phyloP scores from a whole-genome alignment of 1,284 basidiomycete species.

The Trametes versicolor region DNA sequence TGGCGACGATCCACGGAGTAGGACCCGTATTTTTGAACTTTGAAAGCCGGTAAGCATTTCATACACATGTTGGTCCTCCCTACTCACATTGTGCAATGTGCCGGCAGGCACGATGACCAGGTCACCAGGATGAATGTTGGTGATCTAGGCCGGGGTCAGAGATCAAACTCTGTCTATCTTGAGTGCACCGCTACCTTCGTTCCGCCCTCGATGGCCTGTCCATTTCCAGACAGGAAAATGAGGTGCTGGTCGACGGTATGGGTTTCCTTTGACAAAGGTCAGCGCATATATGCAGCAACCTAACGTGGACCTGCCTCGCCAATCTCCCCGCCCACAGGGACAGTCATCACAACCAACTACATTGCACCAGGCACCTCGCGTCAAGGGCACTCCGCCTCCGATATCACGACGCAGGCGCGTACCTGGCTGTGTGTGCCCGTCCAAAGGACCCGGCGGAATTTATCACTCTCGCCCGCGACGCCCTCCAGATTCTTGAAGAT shows the following conservation, averaged over 20 bases:
- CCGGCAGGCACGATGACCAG: conserved; percentile 45
- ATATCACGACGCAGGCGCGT: neutral
- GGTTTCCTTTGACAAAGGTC: conserved; percentile 35
- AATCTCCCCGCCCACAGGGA: conserved; percentile 43
- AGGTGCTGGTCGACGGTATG: conserved; percentile 46
- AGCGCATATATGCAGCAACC: conserved; percentile 14
- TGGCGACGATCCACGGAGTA: conserved; percentile 43
- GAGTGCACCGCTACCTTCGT: conserved; percentile 29
- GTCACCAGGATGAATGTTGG: conserved; percentile 40
- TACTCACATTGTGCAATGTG: conserved; percentile 44
- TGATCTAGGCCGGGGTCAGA: conserved; percentile 23
- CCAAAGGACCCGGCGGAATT: conserved; percentile 45
- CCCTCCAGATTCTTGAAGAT: conserved; percentile 41
- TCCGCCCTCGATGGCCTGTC: conserved; percentile 41
- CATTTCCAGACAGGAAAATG: conserved; percentile 44
- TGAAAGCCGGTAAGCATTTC: conserved; percentile 10
- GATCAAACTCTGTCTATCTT: too few relatives aligned
- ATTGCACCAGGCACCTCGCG: neutral
- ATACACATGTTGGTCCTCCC: too few relatives aligned
- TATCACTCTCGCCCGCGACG: conserved; percentile 41
- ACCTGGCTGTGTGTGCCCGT: conserved; percentile 46
- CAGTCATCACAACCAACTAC: conserved; percentile 45
- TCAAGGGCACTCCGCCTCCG: neutral
- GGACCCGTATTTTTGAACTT: conserved; percentile 44
- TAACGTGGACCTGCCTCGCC: conserved; percentile 34